These are phyloP conservation scores for Fusarium penzigii DNA, from an alignment of 2,329 filamentous ascomycete species.

Conservation along the genomic window DNA sequence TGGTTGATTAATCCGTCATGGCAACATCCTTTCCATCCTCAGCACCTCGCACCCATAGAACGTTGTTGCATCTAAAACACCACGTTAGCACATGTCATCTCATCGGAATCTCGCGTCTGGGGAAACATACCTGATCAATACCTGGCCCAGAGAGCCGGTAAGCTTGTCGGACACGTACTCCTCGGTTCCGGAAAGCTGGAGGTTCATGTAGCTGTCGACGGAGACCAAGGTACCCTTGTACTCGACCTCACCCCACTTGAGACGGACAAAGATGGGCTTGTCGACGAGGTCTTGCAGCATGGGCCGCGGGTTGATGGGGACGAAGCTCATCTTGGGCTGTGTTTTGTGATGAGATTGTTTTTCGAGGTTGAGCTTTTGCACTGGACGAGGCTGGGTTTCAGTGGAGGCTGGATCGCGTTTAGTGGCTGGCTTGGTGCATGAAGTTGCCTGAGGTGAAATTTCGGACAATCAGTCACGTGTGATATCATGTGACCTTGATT, in stretches of 20 bases:
- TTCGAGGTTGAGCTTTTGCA: conserved; percentile 21
- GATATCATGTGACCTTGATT: background rate
- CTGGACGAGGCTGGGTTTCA: conserved; percentile 1
- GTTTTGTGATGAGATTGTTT: conserved; percentile 18
- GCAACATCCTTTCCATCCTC: conserved; percentile 56
- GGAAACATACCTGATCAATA: conserved; percentile 75
- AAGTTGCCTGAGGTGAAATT: background rate
- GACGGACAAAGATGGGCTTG: conserved; percentile 84
- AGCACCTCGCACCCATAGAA: conserved; percentile 81
- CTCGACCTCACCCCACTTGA: conserved; percentile 98
- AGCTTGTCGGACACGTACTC: conserved; percentile 89
- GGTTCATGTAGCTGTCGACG: conserved; percentile 98
- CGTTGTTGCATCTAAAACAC: conserved; percentile 81
- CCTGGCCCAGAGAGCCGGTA: conserved; percentile 82
- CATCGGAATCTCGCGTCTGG: background rate
- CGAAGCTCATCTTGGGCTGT: conserved; percentile 56
- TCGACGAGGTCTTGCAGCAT: conserved; percentile 94
- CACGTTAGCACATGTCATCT: conserved; percentile 1
- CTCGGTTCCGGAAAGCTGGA: conserved; percentile 86
- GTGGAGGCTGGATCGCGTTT: background rate
- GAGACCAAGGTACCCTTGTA: conserved; percentile 93
- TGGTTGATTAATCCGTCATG: conserved; percentile 53
- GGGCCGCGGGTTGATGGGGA: conserved; percentile 94
- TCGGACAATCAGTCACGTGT: background rate
- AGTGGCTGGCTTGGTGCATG: background rate